A percentile compares a stretch with the other conserved stretches of the same genome.
Evolutionary conservation across 2,329 filamentous ascomycete species (phyloP).

Genomic region (Fusarium bactridioides): DNA sequence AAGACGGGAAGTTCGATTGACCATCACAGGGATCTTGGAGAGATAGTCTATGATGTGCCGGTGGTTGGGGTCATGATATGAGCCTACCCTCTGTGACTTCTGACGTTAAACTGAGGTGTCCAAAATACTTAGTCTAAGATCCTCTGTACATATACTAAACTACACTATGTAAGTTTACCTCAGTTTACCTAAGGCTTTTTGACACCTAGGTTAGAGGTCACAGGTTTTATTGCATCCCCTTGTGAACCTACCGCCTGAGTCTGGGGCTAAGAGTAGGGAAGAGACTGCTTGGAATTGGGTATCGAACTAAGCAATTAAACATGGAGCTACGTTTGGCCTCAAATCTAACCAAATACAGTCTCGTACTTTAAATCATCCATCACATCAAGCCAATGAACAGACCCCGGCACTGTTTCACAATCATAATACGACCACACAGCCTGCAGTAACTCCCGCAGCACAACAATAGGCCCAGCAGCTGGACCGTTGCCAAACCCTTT

Average conservation of each 20-base stretch:
- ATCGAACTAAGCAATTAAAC: neutral
- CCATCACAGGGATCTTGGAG: neutral
- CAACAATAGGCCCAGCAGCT: slow-evolving; percentile 15
- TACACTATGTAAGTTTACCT: no score
- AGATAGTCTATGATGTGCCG: neutral
- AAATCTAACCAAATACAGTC: slow-evolving; percentile 27
- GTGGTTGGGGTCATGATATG: neutral
- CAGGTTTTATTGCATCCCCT: no score
- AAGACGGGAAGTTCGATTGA: slow-evolving; percentile 1
- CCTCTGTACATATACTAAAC: no score
- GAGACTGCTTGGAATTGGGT: neutral
- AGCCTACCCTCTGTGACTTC: neutral
- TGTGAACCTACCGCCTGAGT: neutral
- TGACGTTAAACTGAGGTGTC: no score
- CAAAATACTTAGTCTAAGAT: no score
- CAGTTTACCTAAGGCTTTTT: no score
- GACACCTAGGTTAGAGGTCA: no score
- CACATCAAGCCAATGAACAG: slow-evolving; percentile 21
- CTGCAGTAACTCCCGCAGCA: slow-evolving; percentile 19
- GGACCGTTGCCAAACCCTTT: neutral
- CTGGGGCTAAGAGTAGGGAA: neutral
- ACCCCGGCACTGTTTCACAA: slow-evolving; percentile 16
- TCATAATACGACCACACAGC: slow-evolving; percentile 28
- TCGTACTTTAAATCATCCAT: slow-evolving; percentile 26
- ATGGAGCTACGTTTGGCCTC: neutral